Evolutionary conservation across 1,284 basidiomycete species (phyloP).

Genomic region (Microbotryum saponariae): DNA sequence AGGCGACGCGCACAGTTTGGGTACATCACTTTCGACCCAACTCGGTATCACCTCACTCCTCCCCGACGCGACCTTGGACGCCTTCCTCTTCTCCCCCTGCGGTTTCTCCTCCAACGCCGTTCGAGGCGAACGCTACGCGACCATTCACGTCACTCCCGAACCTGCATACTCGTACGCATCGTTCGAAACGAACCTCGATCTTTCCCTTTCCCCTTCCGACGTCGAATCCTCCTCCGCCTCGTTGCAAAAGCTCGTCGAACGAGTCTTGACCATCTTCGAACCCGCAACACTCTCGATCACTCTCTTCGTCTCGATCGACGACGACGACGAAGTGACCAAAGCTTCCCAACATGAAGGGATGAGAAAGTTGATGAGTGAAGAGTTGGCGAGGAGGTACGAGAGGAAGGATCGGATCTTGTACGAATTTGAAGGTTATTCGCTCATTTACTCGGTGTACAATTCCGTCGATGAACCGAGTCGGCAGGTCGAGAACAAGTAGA

Average conservation of each 20-base stretch:
- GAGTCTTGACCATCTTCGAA: constrained; percentile 86
- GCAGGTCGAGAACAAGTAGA: too few relatives aligned
- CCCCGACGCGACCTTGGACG: constrained; percentile 75
- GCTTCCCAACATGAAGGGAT: constrained; percentile 40
- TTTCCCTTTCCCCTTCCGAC: constrained; percentile 44
- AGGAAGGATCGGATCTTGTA: constrained; percentile 96
- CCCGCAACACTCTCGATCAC: constrained; percentile 82
- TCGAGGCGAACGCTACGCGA: constrained; percentile 86
- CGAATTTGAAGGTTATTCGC: constrained; percentile 90
- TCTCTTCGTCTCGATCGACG: constrained; percentile 73
- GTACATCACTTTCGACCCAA: constrained; percentile 57
- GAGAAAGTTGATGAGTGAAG: constrained; percentile 33
- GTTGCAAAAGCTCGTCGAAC: constrained; percentile 55
- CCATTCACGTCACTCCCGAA: constrained; percentile 97
- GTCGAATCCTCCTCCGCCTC: constrained; percentile 34
- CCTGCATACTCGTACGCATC: constrained; percentile 94
- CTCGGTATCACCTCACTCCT: constrained; percentile 83
- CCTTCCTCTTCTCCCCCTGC: constrained; percentile 90
- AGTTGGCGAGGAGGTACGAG: constrained; percentile 43
- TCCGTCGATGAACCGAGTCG: too few relatives aligned
- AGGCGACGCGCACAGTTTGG: constrained; percentile 53
- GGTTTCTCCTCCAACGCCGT: constrained; percentile 95
- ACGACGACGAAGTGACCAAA: constrained; percentile 47
- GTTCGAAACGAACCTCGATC: constrained; percentile 96
- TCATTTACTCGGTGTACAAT: constrained; percentile 53